Evolutionary conservation across 257 asterid genomes (phyloP), one percentile per base, ranked within the genome.

Genomic region (Avicennia marina): DNA sequence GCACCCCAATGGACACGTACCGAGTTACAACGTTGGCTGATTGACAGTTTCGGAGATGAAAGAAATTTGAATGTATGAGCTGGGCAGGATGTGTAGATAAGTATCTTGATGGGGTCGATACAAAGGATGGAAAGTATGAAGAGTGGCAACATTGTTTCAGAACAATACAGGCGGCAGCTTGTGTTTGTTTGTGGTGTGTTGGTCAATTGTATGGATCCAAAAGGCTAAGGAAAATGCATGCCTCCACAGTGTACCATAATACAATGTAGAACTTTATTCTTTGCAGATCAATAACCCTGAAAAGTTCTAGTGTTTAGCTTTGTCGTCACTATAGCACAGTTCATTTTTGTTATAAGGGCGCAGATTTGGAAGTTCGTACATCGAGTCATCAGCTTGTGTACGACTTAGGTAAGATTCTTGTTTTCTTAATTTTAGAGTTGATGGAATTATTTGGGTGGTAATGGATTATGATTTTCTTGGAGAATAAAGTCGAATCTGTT

Each of bases 1-100:
- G 47, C 98, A 93, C 51, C 97, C 98, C 45, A 93, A 93, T 77
- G 97, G 99, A 66, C 82, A 80, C 64, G 80, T 86, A 55, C 97
- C 97, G 2, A 73, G 86, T 17, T 81, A 85, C 75, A 75, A 65
- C 25, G 76, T 81, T 31, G 83, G 65, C 60, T 85, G 84, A 85
- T 68, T 49, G 16, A 26, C 41, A 57, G n/a, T n/a, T n/a, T n/a
- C n/a, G n/a, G 49, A 43, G 44, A 38, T 38, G 44, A 38, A 6
- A 38, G n/a, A n/a, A n/a, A n/a, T n/a, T n/a, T n/a, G n/a, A n/a
- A n/a, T n/a, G n/a, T n/a, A n/a, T n/a, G n/a, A n/a, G n/a, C n/a
- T n/a, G n/a, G n/a, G n/a, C n/a, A n/a, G n/a, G n/a, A n/a, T n/a
- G n/a, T n/a, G n/a, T n/a, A n/a, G n/a, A n/a, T n/a, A 56, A 54